Evolutionary conservation across 495 filamentous ascomycete species (phyloP).

Genomic region (Tetracladium marchalianum): DNA sequence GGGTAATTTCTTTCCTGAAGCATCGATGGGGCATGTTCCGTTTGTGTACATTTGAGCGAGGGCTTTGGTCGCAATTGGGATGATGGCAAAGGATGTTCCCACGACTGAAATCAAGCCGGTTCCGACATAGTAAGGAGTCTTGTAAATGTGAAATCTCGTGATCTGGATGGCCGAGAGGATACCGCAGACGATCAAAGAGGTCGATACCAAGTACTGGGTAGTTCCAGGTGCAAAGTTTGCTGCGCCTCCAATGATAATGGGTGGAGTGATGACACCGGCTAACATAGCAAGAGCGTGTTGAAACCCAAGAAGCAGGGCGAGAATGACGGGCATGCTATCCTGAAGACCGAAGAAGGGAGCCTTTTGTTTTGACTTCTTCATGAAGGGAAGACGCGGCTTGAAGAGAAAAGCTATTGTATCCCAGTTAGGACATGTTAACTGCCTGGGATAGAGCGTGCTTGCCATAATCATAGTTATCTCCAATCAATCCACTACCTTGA

Average conservation of each 20-base stretch:
- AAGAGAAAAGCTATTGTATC: constrained; percentile 40
- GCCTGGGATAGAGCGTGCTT: constrained; percentile 31
- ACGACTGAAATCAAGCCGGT: constrained; percentile 89
- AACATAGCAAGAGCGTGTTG: constrained; percentile 52
- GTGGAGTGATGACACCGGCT: constrained; percentile 59
- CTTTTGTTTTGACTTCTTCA: constrained; percentile 49
- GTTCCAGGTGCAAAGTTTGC: constrained; percentile 52
- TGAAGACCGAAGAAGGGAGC: constrained; percentile 86
- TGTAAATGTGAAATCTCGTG: constrained; percentile 69
- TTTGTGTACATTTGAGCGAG: constrained; percentile 80
- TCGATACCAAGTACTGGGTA: constrained; percentile 80
- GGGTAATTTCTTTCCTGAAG: constrained; percentile 55
- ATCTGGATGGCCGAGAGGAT: constrained; percentile 75
- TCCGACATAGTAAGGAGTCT: constrained; percentile 73
- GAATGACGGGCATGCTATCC: constrained; percentile 68
- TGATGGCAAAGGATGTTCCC: constrained; percentile 78
- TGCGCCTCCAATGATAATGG: constrained; percentile 62
- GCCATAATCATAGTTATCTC: constrained; percentile 71
- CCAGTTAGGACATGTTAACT: not conserved
- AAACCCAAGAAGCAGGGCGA: constrained; percentile 63
- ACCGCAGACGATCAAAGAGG: constrained; percentile 78
- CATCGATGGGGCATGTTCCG: constrained; percentile 59
- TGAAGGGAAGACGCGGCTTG: constrained; percentile 74
- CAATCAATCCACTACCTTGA: constrained; percentile 53
- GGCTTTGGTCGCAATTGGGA: constrained; percentile 71